Evolutionary conservation across 306 rosid species (phyloP), one percentile per base, ranked within the genome.

Genomic region (Luffa acutangula): DNA sequence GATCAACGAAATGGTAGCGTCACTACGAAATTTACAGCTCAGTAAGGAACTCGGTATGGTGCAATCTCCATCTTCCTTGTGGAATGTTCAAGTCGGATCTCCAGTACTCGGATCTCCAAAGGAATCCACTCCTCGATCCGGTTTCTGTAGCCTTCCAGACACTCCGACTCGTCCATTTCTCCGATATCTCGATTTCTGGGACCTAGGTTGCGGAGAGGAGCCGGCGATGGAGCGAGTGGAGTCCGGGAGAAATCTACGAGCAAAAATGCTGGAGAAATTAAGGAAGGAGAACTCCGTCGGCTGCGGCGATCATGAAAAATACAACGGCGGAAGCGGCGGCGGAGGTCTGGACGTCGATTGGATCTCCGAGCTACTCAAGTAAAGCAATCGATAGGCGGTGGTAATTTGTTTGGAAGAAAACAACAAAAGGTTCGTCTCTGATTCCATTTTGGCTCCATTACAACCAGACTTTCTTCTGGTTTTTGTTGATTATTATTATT

Each of bases 181-280:
- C 2, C 82, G 76, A 5, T 89, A 63, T 63, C 77, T 87, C 13
- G 97, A 92, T 53, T 6, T 86, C n/a, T 91, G 91, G 85, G 99
- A 92, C 0, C 81, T 75, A 75, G 71, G 81, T 4, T 60, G 69
- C 8, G 96, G 86, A 83, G 97, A 95, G 82, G 99, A 90, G 83
- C 93, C 93, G 0, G 86, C 84, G 2, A 95, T 95, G 99, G 97
- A 91, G 81, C 89, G 97, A 84, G 99, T 95, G 3, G 99, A 95
- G 77, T 90, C 96, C 1, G 99, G 99, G 0, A 93, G 99, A 69
- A 86, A 70, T 9, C 76, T 95, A 4, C 78, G 99, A 75, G 89
- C 88, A 0, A 88, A 80, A 86, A 95, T 95, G 97, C 84, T 95
- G 41, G 97, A 93, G 85, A 95, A 86, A 63, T 70, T 95, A 17